Evolutionary conservation across 2,329 filamentous ascomycete genomes (phyloP), one percentile per base, ranked within the genome.

Genomic region (Sclerotinia glacialis): DNA sequence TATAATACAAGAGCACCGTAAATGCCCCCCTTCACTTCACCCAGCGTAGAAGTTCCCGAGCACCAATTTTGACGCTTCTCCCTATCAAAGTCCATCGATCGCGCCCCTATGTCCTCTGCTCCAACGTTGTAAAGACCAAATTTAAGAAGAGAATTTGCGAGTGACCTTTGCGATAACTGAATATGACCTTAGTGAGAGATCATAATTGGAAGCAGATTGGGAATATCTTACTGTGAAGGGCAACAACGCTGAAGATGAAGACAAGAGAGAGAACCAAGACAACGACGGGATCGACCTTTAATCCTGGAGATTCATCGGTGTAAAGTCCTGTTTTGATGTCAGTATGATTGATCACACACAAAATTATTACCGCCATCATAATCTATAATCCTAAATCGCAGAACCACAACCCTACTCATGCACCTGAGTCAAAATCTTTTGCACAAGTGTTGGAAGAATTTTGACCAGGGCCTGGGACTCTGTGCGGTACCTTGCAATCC

Each of bases 161-260:
- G 93, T 96, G 77, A 97, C 82, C 85, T 97, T 97, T 79, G 93
- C 93, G 78, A 97, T 95, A 79, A 97, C 93, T 97, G 71, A 11
- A 64, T 21, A 23, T 23, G 26, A 55, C 18, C 28, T 52, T 68
- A 67, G 65, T 67, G 18, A 47, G 26, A 26, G 18, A 34, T 42
- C 23, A 34, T 26, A 46, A n/a, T 4, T 28, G 47, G 31, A 31
- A 28, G n/a, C n/a, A 18, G 53, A 62, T 31, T 46, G 16, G 28
- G 21, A 26, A 40, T 42, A 37, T 58, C 92, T 74, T 88, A 98
- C 95, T 93, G 83, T 99, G 95, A 77, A 99, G 85, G 74, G 93
- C 93, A 76, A 99, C 95, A 77, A 99, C 95, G 77, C 91, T 95
- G 83, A 99, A 97, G 80, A 99, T 99, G 81, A 99, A 99, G 70